Base-by-base conservation (phyloP, 108 stramenopile species). In the Thalassiosira profunda region DNA sequence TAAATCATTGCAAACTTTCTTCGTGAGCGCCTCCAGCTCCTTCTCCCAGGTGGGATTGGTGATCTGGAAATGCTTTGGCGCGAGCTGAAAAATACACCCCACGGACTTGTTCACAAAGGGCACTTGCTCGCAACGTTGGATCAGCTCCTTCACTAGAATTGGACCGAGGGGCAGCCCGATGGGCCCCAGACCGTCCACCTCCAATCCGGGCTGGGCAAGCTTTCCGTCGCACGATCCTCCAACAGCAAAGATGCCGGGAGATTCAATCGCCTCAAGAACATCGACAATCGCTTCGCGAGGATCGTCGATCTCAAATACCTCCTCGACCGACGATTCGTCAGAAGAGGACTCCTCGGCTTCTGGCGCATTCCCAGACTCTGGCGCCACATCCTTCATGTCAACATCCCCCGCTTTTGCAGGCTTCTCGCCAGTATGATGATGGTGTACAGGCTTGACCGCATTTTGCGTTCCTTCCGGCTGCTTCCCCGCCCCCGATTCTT, bases 61-160 rank as follows among this genome's bases (percentile, higher is more conserved):
- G 17, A 70, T 30, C 10, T 62, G 21, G 25, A 71, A 47, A 17
- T 54, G 37, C 10, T 58, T 29, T 15, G 79, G 70, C 29, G 55
- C 66, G 23, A 80, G 53, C 38, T 74, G 79, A 14, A 58, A 37
- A 5, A 57, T 67, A 4, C 70, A 34, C 3, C 78, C 47, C 12
- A 73, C 66, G 24, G 57, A 30, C 25, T 10, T 68, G 33, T 79
- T 67, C 6, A 73, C 72, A 72, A 61, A 64, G 25, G 79, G 79
- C 17, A 72, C 78, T 36, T 72, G 64, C 33, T 67, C 38, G 28
- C 69, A 63, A 6, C 29, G 51, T 20, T 58, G 41, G 28, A 44
- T 41, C 23, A 80, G 15, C 26, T 47, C 34, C 24, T 62, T 55
- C 9, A 67, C 67, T 18, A 25, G 38, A 2, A 30, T 17, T 29